phyloP scores from a whole-genome alignment of 768 basidiomycete genomes.

The Mycena galopus region DNA sequence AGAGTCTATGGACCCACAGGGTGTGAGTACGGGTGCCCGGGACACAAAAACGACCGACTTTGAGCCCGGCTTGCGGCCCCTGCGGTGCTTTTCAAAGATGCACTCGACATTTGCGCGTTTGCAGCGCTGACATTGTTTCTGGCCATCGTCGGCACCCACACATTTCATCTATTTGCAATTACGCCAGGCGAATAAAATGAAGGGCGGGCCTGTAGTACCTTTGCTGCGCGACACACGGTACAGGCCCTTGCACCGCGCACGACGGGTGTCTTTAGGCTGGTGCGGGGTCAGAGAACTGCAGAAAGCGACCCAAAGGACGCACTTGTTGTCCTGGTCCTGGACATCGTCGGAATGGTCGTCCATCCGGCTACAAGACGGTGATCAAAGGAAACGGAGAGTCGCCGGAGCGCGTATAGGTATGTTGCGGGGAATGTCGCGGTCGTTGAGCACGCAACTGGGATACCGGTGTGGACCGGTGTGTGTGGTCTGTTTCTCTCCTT shows the following conservation, averaged over 20 bases:
- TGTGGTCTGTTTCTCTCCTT: neutral
- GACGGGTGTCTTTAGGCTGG: constrained; percentile 61
- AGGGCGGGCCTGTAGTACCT: constrained; percentile 59
- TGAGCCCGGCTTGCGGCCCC: constrained; percentile 90
- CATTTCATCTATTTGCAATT: constrained; percentile 81
- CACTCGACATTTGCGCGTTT: constrained; percentile 86
- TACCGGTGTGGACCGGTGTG: neutral
- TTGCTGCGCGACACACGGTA: constrained; percentile 87
- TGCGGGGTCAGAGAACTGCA: neutral
- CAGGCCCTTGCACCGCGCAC: constrained; percentile 76
- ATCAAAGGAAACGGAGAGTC: constrained; percentile 27
- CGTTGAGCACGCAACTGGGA: neutral
- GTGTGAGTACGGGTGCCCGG: neutral
- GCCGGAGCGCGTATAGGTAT: constrained; percentile 22
- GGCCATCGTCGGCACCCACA: constrained; percentile 89
- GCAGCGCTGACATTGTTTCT: constrained; percentile 86
- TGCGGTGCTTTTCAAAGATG: constrained; percentile 89
- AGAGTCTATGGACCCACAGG: constrained; percentile 64
- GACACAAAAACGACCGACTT: constrained; percentile 66
- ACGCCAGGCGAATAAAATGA: constrained; percentile 34
- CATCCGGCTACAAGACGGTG: constrained; percentile 33
- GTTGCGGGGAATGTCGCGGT: neutral
- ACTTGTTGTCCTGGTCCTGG: constrained; percentile 28
- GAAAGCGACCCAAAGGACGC: constrained; percentile 18
- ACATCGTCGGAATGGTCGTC: constrained; percentile 23